A percentile compares a stretch with the other conserved stretches of the same genome.
Evolutionary conservation across 306 rosid genomes (phyloP).

Genomic region (Lathyrus aphaca): DNA sequence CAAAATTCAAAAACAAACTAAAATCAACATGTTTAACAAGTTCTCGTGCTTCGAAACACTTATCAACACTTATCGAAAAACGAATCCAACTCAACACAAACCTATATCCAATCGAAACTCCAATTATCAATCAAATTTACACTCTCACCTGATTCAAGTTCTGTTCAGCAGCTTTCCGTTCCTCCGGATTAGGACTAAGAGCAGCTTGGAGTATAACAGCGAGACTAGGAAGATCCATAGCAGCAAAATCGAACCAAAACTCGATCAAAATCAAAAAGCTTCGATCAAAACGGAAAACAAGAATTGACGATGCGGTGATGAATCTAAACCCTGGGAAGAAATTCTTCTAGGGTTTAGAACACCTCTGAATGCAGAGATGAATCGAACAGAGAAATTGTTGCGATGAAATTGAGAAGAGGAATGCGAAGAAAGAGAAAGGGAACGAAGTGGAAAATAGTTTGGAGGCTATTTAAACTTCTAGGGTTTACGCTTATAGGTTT

Average conservation of each 20-base stretch:
- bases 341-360: constrained; percentile 53
- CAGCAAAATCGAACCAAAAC: background rate
- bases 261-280: constrained; percentile 25
- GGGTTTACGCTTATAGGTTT: constrained; percentile 78
- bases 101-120: constrained; percentile 12
- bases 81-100: constrained; percentile 18
- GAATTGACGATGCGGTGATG: constrained; percentile 22
- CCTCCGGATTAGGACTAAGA: constrained; percentile 88
- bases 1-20: constrained; percentile 5
- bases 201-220: constrained; percentile 87
- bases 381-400: constrained; percentile 41
- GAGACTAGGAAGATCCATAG: constrained; percentile 86
- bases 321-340: constrained; percentile 53
- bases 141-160: constrained; percentile 77
- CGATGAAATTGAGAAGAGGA: constrained; percentile 26
- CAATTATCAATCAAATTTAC: constrained; percentile 29
- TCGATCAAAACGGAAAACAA: background rate
- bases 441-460: background rate
- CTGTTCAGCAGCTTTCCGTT: constrained; percentile 92
- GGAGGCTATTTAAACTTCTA: constrained; percentile 65
- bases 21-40: background rate
- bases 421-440: background rate
- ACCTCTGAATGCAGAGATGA: constrained; percentile 22
- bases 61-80: background rate
- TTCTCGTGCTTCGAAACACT: background rate